Evolutionary conservation across 2,329 filamentous ascomycete genomes (phyloP).

Genomic region (Fusarium bactridioides): DNA sequence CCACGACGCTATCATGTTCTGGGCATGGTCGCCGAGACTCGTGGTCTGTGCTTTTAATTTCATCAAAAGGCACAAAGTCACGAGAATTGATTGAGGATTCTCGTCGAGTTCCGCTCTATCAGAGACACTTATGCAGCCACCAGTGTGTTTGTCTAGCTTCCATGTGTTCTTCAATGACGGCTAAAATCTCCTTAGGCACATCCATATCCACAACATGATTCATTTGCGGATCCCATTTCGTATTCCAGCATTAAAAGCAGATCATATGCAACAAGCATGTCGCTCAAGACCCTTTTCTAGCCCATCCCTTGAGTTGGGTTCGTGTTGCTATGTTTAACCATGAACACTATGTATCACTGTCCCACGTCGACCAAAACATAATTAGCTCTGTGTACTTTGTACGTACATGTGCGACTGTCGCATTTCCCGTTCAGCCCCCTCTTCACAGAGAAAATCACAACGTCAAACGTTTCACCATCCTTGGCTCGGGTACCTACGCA

Average conservation of each 20-base stretch:
- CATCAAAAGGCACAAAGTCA: background rate
- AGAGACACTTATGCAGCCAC: background rate
- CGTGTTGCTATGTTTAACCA: constrained; percentile 1
- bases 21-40: constrained; percentile 22
- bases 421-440: constrained; percentile 20
- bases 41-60: constrained; percentile 15
- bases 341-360: background rate
- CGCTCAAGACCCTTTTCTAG: background rate
- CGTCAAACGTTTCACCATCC: constrained; percentile 25
- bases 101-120: background rate
- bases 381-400: background rate
- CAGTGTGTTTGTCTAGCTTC: background rate
- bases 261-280: constrained; percentile 27
- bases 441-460: background rate
- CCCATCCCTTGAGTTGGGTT: background rate
- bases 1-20: constrained; percentile 6
- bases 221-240: background rate
- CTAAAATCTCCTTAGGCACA: background rate
- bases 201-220: constrained; percentile 5
- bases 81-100: background rate
- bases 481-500: background rate
- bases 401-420: background rate
- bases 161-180: background rate
- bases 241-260: constrained; percentile 22
- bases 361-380: background rate